These are phyloP conservation scores for Exophiala mesophila DNA, from an alignment of 2,329 filamentous ascomycete genomes.

Conservation along the genomic window DNA sequence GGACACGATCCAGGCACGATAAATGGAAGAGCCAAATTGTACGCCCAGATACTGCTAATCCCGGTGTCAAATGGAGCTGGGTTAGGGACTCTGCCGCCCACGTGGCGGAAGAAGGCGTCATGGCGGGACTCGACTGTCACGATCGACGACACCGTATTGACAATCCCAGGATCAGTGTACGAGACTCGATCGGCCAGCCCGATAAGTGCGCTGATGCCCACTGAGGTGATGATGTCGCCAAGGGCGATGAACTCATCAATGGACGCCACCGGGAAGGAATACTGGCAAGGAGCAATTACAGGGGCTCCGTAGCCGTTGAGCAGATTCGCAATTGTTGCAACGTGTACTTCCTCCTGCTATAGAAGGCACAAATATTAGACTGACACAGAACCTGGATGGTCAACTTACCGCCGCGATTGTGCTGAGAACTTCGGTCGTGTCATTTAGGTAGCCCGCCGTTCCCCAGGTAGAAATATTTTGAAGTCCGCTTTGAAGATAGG, in stretches of 20 bases:
- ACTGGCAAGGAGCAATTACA: conserved; percentile 28
- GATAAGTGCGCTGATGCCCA: conserved; percentile 30
- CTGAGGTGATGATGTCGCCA: conserved; percentile 30
- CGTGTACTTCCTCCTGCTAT: conserved; percentile 28
- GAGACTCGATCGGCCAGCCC: conserved; percentile 25
- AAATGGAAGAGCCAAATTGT: conserved; percentile 30
- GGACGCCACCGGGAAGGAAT: conserved; percentile 27
- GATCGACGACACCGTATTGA: conserved; percentile 27
- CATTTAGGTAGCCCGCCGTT: conserved; percentile 28
- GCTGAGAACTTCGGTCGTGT: conserved; percentile 28
- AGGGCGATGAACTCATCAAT: conserved; percentile 29
- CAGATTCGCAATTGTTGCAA: conserved; percentile 26
- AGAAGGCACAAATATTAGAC: no score
- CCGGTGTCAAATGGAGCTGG: conserved; percentile 29
- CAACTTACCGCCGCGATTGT: conserved; percentile 29
- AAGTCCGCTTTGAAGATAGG: conserved; percentile 28
- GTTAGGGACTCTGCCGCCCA: conserved; percentile 28
- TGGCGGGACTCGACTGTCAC: conserved; percentile 30
- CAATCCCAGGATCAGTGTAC: conserved; percentile 24
- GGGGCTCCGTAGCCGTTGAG: conserved; percentile 26
- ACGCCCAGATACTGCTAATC: conserved; percentile 28
- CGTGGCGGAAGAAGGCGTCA: conserved; percentile 30
- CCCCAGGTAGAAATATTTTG: conserved; percentile 28
- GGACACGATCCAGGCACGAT: conserved; percentile 26
- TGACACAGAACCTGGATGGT: no score